Conservation (phyloP, 2,329 filamentous ascomycete species). For the Alternaria atra region DNA sequence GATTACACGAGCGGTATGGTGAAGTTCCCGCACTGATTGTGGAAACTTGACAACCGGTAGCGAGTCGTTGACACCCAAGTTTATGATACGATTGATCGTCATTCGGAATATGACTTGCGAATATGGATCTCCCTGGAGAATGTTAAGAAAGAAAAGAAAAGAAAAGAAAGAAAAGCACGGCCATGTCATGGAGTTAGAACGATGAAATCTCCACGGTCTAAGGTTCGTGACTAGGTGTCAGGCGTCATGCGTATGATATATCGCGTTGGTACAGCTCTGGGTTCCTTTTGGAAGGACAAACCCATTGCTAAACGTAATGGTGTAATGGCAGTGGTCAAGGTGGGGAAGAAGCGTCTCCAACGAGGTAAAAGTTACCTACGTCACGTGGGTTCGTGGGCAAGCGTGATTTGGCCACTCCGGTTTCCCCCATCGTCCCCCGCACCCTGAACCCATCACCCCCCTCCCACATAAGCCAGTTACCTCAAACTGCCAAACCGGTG, state of each 20-base stretch:
- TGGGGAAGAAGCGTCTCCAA: not conserved
- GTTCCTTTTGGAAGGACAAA: not conserved
- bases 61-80: not conserved
- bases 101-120: not conserved
- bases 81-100: not conserved
- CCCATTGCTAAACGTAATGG: not conserved
- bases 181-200: not conserved
- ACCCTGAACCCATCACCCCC: not conserved
- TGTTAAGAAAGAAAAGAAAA: too few species aligned
- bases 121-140: not conserved
- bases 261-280: not conserved
- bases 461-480: not conserved
- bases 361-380: conserved; percentile 1
- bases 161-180: not conserved
- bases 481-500: not conserved
- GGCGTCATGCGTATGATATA: not conserved
- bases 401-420: conserved; percentile 8
- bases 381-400: conserved; percentile 20
- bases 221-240: not conserved
- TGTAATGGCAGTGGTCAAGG: not conserved
- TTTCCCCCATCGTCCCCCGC: not conserved
- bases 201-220: not conserved
- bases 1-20: not conserved
- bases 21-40: not conserved
- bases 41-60: not conserved